Evolutionary conservation across 768 basidiomycete species (phyloP).

Genomic region (Pleurotus giganteus): DNA sequence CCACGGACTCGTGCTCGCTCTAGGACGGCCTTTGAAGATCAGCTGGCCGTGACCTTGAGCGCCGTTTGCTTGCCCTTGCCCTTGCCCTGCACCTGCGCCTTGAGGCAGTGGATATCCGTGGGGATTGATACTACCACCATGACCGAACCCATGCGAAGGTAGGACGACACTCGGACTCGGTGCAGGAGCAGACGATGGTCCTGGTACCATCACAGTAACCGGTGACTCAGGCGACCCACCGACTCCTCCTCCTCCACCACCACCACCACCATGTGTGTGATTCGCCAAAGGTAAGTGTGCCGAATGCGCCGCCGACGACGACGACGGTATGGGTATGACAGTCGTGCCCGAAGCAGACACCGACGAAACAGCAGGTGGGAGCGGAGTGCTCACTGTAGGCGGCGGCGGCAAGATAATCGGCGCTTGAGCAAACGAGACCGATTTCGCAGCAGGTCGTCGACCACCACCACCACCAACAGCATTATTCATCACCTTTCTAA

Average conservation of each 20-base stretch:
- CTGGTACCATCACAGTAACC: neutral
- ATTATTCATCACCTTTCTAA: constrained; percentile 25
- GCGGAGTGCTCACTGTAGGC: neutral
- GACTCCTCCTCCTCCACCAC: no score
- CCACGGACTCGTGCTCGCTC: constrained; percentile 71
- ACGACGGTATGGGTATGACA: neutral
- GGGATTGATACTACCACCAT: neutral
- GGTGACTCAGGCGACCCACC: neutral
- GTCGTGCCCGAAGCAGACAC: neutral
- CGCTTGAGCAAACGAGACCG: constrained; percentile 43
- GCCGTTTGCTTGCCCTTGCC: no score
- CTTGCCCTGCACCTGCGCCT: no score
- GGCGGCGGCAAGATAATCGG: constrained; percentile 14
- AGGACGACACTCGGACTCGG: neutral
- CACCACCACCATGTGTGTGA: neutral
- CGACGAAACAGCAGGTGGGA: neutral
- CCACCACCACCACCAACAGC: constrained; percentile 8
- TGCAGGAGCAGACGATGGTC: neutral
- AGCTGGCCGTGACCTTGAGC: neutral
- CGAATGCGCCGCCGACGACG: no score
- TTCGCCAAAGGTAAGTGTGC: no score
- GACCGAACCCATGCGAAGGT: constrained; percentile 1
- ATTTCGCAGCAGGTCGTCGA: constrained; percentile 47
- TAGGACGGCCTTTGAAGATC: constrained; percentile 47
- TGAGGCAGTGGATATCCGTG: no score